A percentile compares a stretch with the other conserved stretches of the same genome.
These are phyloP conservation scores for Mesotaenium endlicherianum DNA, from an alignment of 139 green algal species.

Conservation along the genomic window DNA sequence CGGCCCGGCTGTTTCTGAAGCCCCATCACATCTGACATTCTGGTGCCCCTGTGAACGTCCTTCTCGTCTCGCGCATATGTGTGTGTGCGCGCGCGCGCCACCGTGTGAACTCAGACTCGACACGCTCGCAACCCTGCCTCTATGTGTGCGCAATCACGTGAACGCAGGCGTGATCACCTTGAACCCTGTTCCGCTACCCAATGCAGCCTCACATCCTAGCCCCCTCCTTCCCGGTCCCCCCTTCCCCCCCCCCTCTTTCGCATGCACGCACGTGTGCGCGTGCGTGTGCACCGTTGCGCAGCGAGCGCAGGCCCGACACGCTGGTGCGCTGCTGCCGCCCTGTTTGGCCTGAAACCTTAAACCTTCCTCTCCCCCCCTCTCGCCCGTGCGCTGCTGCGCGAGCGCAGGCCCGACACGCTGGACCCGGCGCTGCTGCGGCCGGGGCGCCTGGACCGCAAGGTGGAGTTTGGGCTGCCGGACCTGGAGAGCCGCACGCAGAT, in stretches of 20 bases:
- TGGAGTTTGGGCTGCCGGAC: slow-evolving; percentile 96
- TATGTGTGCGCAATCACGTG: too few species aligned
- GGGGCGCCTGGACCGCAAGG: slow-evolving; percentile 93
- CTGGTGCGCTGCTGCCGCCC: slow-evolving; percentile 91
- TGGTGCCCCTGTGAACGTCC: too few species aligned
- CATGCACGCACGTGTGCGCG: too few species aligned
- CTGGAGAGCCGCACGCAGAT: slow-evolving; percentile 92
- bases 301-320: slow-evolving; percentile 79
- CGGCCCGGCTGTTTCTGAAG: too few species aligned
- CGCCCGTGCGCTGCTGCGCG: neutral
- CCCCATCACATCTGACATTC: too few species aligned
- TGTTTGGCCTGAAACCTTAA: neutral
- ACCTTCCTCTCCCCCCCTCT: neutral
- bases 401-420: slow-evolving; percentile 86
- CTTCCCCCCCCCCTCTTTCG: neutral
- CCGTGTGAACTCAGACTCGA: too few species aligned
- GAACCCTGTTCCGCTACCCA: neutral
- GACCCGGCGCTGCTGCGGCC: slow-evolving; percentile 94
- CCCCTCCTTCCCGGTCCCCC: neutral
- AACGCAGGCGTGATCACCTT: too few species aligned
- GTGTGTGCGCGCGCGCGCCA: too few species aligned
- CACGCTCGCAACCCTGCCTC: too few species aligned
- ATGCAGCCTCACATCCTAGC: neutral
- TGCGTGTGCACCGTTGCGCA: too few species aligned
- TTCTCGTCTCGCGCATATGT: too few species aligned